Conservation (phyloP, 352 stramenopile species). For the Saprolegnia parasitica region DNA sequence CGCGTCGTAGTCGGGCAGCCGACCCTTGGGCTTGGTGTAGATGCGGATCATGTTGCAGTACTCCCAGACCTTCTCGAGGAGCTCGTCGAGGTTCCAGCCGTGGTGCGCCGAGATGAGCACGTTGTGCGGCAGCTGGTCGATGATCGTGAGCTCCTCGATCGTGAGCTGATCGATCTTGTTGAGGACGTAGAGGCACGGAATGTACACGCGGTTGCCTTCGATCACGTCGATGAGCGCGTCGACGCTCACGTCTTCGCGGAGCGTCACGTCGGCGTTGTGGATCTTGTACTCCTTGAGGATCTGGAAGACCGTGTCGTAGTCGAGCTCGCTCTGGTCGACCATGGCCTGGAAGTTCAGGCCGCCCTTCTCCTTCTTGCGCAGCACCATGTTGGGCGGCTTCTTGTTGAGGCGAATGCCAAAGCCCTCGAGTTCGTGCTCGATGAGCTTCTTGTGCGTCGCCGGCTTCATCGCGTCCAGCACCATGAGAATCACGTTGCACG, state of each 20-base stretch:
- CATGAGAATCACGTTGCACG: slow-evolving; percentile 98
- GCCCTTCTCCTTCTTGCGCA: slow-evolving; percentile 96
- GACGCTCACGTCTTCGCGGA: slow-evolving; percentile 93
- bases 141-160: slow-evolving; percentile 98
- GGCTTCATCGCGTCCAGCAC: slow-evolving; percentile 97
- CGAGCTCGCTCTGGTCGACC: slow-evolving; percentile 88
- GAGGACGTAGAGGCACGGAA: slow-evolving; percentile 97
- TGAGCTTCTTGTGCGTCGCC: slow-evolving; percentile 98
- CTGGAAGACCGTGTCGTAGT: slow-evolving; percentile 90
- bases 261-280: slow-evolving; percentile 95
- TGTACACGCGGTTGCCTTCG: slow-evolving; percentile 98
- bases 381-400: slow-evolving; percentile 93
- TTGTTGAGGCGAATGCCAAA: slow-evolving; percentile 99
- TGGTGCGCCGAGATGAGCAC: slow-evolving; percentile 96
- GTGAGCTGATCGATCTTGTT: slow-evolving; percentile 99
- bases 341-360: slow-evolving; percentile 97
- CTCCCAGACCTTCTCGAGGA: slow-evolving; percentile 97
- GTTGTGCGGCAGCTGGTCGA: slow-evolving; percentile 98
- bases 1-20: slow-evolving; percentile 94
- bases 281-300: slow-evolving; percentile 99
- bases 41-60: slow-evolving; percentile 97
- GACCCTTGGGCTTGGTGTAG: slow-evolving; percentile 97
- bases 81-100: slow-evolving; percentile 97
- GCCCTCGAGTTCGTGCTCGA: slow-evolving; percentile 97
- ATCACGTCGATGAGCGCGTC: slow-evolving; percentile 99